Evolutionary conservation across 164 flowering plant species (phyloP).

Genomic region (Protea cynaroides): DNA sequence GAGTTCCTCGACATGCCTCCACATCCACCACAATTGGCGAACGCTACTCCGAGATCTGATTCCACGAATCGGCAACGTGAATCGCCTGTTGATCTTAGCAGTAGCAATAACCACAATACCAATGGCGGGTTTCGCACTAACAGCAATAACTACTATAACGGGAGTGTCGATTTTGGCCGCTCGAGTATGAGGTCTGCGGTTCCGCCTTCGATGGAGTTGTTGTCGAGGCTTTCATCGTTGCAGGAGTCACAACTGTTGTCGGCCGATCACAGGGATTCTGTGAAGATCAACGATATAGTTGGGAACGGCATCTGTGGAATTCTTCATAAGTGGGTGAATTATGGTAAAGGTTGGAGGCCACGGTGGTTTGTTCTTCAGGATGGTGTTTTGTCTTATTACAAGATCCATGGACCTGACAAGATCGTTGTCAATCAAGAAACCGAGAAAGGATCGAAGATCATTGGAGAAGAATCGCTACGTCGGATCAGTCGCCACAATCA

Average conservation of each 20-base stretch:
- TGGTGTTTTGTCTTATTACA: constrained; percentile 57
- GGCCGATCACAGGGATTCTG: constrained; percentile 19
- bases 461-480: constrained; percentile 68
- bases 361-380: constrained; percentile 77
- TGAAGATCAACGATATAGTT: constrained; percentile 67
- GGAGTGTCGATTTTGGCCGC: constrained; percentile 10
- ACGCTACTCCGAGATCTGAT: constrained; percentile 1
- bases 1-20: constrained; percentile 11
- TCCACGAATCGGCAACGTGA: background rate
- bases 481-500: constrained; percentile 30
- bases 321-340: constrained; percentile 93
- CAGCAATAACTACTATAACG: background rate
- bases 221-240: constrained; percentile 2
- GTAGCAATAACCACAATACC: background rate
- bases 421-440: constrained; percentile 57
- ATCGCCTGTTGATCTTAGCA: background rate
- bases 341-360: constrained; percentile 93
- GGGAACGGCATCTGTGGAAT: constrained; percentile 77
- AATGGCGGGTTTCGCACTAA: background rate
- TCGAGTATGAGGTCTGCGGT: background rate
- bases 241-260: background rate
- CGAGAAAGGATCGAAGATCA: constrained; percentile 75
- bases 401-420: constrained; percentile 86
- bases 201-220: background rate
- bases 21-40: background rate